phyloP scores from a whole-genome alignment of 495 filamentous ascomycete species.

The Xylaria sp. region DNA sequence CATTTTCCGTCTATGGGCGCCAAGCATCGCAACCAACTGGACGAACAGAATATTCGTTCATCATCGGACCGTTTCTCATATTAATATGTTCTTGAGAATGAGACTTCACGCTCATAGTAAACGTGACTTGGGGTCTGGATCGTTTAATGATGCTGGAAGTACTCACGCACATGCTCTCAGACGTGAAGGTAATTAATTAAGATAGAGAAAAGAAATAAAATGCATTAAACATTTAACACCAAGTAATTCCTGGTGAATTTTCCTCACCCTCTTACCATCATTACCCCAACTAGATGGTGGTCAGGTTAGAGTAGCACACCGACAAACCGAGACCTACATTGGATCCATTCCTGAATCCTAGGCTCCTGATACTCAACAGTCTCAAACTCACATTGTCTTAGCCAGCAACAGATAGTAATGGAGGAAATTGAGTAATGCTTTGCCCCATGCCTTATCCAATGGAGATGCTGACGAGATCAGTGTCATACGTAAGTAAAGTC shows the following conservation, averaged over 20 bases:
- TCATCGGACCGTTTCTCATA: background rate
- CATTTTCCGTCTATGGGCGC: background rate
- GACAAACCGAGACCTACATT: conserved; percentile 14
- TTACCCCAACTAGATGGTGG: background rate
- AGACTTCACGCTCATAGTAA: background rate
- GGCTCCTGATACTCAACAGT: background rate
- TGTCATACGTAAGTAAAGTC: conserved; percentile 2
- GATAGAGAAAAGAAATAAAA: background rate
- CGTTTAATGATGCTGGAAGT: background rate
- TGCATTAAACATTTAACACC: background rate
- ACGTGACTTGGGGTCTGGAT: background rate
- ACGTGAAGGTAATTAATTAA: background rate
- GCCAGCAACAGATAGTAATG: background rate
- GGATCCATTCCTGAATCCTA: background rate
- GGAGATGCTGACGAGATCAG: conserved; percentile 19
- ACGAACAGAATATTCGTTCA: background rate
- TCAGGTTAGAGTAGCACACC: conserved; percentile 12
- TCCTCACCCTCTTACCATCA: background rate
- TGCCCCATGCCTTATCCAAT: background rate
- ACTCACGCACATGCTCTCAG: background rate
- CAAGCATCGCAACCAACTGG: background rate
- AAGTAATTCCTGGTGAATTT: background rate
- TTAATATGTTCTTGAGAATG: background rate
- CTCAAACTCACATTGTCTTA: conserved; percentile 10
- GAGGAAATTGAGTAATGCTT: background rate